Evolutionary conservation across 495 filamentous ascomycete genomes (phyloP).

Genomic region (Chaetomium cochliodes): DNA sequence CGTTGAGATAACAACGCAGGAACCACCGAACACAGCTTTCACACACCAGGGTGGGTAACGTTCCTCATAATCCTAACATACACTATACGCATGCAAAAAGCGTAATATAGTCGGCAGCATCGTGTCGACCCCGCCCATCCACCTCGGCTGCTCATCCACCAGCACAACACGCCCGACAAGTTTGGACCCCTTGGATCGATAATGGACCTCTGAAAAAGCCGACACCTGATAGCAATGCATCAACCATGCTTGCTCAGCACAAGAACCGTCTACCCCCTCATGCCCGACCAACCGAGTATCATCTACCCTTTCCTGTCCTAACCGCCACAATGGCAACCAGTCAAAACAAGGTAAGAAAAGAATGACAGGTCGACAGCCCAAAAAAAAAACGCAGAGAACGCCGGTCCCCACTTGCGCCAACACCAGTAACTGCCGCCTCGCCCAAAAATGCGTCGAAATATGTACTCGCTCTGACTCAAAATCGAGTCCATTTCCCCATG

Average conservation of each 20-base stretch:
- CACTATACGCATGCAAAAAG: slow-evolving; percentile 38
- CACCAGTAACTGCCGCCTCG: not conserved
- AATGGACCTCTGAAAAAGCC: not conserved
- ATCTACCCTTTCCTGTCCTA: not conserved
- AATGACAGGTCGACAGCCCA: not conserved
- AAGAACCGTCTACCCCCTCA: not conserved
- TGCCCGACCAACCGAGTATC: not conserved
- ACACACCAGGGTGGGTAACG: not conserved
- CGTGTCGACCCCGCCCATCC: not conserved
- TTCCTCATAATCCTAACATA: slow-evolving; percentile 35
- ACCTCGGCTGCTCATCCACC: no score
- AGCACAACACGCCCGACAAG: not conserved
- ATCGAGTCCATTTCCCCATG: not conserved
- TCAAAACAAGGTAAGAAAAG: not conserved
- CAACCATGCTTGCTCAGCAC: not conserved
- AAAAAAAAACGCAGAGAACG: slow-evolving; percentile 10
- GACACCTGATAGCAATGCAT: not conserved
- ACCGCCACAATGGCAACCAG: not conserved
- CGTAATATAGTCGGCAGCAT: slow-evolving; percentile 29
- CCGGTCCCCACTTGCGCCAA: slow-evolving; percentile 2
- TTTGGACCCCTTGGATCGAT: not conserved
- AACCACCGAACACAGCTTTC: not conserved
- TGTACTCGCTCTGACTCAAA: slow-evolving; percentile 19
- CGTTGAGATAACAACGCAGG: not conserved
- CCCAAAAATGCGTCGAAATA: slow-evolving; percentile 6